phyloP scores from a whole-genome alignment of 2,329 filamentous ascomycete species.

The Alternaria infectoria region DNA sequence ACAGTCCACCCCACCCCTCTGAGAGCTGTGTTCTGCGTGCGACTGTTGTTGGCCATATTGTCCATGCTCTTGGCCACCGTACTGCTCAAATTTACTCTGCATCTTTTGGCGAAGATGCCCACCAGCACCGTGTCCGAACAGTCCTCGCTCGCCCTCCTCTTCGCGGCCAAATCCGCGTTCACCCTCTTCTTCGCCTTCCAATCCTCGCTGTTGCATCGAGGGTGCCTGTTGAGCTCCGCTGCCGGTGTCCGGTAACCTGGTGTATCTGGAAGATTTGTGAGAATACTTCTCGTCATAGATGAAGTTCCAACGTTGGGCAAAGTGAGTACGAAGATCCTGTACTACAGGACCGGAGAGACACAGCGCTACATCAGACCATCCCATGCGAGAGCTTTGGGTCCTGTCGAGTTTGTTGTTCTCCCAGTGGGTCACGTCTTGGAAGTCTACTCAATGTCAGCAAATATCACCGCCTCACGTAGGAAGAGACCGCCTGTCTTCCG shows the following conservation, averaged over 20 bases:
- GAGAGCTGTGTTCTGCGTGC: conserved; percentile 39
- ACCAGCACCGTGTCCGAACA: conserved; percentile 35
- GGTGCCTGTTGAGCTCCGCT: conserved; percentile 48
- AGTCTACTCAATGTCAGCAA: conserved; percentile 56
- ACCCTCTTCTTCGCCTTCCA: conserved; percentile 44
- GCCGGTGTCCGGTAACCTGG: conserved; percentile 35
- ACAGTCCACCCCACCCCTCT: conserved; percentile 38
- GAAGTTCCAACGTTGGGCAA: conserved; percentile 89
- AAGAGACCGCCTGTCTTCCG: not conserved
- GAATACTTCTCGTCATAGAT: conserved; percentile 84
- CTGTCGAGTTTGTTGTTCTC: conserved; percentile 87
- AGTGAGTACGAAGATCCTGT: conserved; percentile 76
- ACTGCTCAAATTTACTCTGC: conserved; percentile 29
- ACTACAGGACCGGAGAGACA: conserved; percentile 78
- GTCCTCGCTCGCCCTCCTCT: conserved; percentile 40
- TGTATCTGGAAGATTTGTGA: conserved; percentile 60
- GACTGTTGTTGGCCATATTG: conserved; percentile 29
- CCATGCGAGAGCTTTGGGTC: conserved; percentile 81
- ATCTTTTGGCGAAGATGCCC: conserved; percentile 37
- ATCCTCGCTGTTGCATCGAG: conserved; percentile 37
- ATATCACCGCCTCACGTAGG: not conserved
- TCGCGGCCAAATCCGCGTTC: conserved; percentile 46
- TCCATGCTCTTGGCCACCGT: conserved; percentile 26
- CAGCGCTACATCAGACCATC: conserved; percentile 87
- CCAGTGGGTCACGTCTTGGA: conserved; percentile 77